Evolutionary conservation across 1,284 basidiomycete genomes (phyloP).

Genomic region (Paramarasmius palmivorus): DNA sequence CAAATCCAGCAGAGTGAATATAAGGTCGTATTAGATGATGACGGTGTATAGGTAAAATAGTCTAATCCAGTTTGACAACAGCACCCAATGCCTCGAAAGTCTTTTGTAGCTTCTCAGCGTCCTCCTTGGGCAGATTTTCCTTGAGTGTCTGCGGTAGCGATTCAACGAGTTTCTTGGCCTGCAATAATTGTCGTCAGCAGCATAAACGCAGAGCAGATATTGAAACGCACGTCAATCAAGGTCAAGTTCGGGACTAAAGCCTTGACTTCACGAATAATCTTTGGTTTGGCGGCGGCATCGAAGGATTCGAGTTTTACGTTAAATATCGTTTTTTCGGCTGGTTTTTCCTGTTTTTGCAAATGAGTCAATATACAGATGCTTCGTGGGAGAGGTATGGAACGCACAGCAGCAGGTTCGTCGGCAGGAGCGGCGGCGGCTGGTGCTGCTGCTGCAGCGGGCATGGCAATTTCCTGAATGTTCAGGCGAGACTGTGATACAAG

Average conservation of each 20-base stretch:
- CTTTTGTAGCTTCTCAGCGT: slow-evolving; percentile 95
- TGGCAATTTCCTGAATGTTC: slow-evolving; percentile 97
- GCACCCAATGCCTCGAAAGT: slow-evolving; percentile 90
- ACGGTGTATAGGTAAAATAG: slow-evolving; percentile 13
- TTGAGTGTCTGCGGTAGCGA: slow-evolving; percentile 93
- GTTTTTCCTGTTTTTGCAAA: slow-evolving; percentile 72
- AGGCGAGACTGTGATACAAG: slow-evolving; percentile 69
- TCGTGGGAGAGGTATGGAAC: slow-evolving; percentile 21
- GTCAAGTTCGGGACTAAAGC: slow-evolving; percentile 92
- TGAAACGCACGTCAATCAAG: slow-evolving; percentile 83
- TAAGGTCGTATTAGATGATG: slow-evolving; percentile 4
- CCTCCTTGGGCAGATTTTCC: slow-evolving; percentile 96
- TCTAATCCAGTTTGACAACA: slow-evolving; percentile 80
- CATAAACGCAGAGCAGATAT: slow-evolving; percentile 18
- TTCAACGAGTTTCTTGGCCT: slow-evolving; percentile 99
- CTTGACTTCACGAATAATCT: slow-evolving; percentile 99
- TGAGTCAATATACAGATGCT: slow-evolving; percentile 12
- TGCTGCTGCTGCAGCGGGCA: slow-evolving; percentile 79
- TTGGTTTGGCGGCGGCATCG: slow-evolving; percentile 89
- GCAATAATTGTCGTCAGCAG: slow-evolving; percentile 17
- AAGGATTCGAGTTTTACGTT: slow-evolving; percentile 94
- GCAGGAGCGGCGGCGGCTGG: slow-evolving; percentile 56
- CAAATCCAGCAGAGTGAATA: background rate
- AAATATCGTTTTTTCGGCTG: slow-evolving; percentile 99
- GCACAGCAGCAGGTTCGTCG: slow-evolving; percentile 68